Conservation (phyloP, 345 rosid species). For the Fremontodendron californicum region DNA sequence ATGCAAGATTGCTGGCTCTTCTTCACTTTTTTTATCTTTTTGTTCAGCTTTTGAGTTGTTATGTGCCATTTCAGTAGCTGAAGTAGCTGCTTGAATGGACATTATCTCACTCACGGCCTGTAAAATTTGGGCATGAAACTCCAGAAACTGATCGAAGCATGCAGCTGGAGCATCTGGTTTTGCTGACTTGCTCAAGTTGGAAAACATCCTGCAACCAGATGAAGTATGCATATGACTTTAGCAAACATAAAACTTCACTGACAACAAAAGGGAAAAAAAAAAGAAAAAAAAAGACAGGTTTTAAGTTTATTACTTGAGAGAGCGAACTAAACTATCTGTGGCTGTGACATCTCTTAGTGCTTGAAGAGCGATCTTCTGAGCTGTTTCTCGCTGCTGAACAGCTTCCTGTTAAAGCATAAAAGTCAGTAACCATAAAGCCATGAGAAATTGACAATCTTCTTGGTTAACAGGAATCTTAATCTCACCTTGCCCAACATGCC, state of each 20-base stretch:
- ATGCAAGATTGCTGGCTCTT: constrained; percentile 44
- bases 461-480: neutral
- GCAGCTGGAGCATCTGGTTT: constrained; percentile 63
- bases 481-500: constrained; percentile 66
- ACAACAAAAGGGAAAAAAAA: neutral
- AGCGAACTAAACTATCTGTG: constrained; percentile 60
- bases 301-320: constrained; percentile 65
- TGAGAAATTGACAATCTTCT: too few relatives aligned
- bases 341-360: constrained; percentile 81
- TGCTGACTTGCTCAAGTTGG: constrained; percentile 57
- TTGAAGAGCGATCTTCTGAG: constrained; percentile 79
- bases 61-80: constrained; percentile 28
- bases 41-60: constrained; percentile 28
- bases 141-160: constrained; percentile 72
- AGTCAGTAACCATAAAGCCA: too few relatives aligned
- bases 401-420: constrained; percentile 56
- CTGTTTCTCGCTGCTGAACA: constrained; percentile 62
- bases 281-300: constrained; percentile 25
- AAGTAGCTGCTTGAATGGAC: constrained; percentile 67
- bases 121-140: constrained; percentile 62
- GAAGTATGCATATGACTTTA: neutral
- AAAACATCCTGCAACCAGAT: constrained; percentile 45
- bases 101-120: constrained; percentile 57
- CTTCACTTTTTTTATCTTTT: constrained; percentile 33
- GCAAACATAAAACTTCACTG: neutral